Conservation (phyloP, 2,329 filamentous ascomycete species). For the Rhinocladiella similis region DNA sequence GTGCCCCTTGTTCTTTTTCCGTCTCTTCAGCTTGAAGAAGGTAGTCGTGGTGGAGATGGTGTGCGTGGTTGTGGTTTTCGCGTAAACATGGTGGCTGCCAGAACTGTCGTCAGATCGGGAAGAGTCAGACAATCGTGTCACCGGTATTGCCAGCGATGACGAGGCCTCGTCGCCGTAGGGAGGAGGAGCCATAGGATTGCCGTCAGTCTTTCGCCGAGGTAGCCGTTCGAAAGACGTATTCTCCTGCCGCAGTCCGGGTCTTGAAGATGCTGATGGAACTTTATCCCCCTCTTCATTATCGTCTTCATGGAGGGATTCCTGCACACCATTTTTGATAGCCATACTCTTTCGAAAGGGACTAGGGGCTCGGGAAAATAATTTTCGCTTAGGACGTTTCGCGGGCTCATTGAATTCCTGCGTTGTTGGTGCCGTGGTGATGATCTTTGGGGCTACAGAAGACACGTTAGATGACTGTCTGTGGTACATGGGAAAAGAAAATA, state of each 20-base stretch:
- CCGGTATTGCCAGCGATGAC: conserved; percentile 63
- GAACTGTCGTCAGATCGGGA: conserved; percentile 86
- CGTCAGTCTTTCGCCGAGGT: conserved; percentile 21
- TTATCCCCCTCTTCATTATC: conserved; percentile 1
- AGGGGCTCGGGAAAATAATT: conserved; percentile 18
- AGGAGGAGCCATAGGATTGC: conserved; percentile 53
- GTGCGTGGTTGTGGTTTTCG: conserved; percentile 63
- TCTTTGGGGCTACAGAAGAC: conserved; percentile 55
- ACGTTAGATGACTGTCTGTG: background rate
- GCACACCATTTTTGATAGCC: conserved; percentile 17
- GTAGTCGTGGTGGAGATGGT: conserved; percentile 66
- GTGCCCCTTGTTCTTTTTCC: conserved; percentile 72
- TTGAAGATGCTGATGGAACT: background rate
- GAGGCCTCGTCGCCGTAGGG: conserved; percentile 63
- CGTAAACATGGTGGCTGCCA: conserved; percentile 62
- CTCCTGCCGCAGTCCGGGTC: conserved; percentile 1
- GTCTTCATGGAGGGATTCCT: conserved; percentile 3
- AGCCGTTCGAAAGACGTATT: conserved; percentile 21
- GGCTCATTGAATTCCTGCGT: conserved; percentile 56
- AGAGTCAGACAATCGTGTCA: conserved; percentile 75
- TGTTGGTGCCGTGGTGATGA: conserved; percentile 91
- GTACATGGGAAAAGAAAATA: background rate
- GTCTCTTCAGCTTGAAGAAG: conserved; percentile 74
- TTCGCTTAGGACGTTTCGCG: conserved; percentile 33
- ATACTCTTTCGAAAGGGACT: conserved; percentile 25